A percentile compares a stretch with the other conserved stretches of the same genome.
These are phyloP conservation scores for Aureobasidium lini DNA, from an alignment of 2,329 filamentous ascomycete genomes.

Conservation along the genomic window DNA sequence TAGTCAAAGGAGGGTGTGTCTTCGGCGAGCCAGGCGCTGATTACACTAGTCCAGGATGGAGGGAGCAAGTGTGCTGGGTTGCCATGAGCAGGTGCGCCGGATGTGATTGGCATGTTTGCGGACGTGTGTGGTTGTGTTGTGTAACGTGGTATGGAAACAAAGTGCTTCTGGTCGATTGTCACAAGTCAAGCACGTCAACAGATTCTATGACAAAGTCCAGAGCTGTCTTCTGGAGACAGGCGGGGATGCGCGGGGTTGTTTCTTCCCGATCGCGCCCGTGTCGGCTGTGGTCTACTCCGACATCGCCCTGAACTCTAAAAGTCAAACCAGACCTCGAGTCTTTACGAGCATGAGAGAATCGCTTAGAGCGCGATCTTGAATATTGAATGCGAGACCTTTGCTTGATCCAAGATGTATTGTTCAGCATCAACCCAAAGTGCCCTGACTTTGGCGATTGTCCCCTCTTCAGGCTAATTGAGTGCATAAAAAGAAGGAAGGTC, in stretches of 20 bases:
- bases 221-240: not conserved
- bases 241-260: not conserved
- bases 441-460: too few relatives aligned
- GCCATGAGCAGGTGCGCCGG: slow-evolving; percentile 52
- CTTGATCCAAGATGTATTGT: too few relatives aligned
- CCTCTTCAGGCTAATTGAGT: too few relatives aligned
- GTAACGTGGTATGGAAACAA: not conserved
- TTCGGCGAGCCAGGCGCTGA: slow-evolving; percentile 84
- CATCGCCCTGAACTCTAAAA: not conserved
- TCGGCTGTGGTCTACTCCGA: not conserved
- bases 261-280: not conserved
- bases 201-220: not conserved
- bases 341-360: not conserved
- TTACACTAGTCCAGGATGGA: slow-evolving; percentile 70
- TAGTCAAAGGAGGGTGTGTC: slow-evolving; percentile 97
- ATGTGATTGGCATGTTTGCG: slow-evolving; percentile 28
- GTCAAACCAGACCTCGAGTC: not conserved
- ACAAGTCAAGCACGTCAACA: not conserved
- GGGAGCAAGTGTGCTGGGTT: slow-evolving; percentile 69
- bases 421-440: too few relatives aligned
- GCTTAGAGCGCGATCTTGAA: too few relatives aligned
- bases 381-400: too few relatives aligned
- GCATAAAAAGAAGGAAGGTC: not conserved
- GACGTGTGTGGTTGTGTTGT: not conserved
- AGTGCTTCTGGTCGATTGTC: too few relatives aligned